phyloP scores from a whole-genome alignment of 257 asterid genomes.

The Solanum chilense region DNA sequence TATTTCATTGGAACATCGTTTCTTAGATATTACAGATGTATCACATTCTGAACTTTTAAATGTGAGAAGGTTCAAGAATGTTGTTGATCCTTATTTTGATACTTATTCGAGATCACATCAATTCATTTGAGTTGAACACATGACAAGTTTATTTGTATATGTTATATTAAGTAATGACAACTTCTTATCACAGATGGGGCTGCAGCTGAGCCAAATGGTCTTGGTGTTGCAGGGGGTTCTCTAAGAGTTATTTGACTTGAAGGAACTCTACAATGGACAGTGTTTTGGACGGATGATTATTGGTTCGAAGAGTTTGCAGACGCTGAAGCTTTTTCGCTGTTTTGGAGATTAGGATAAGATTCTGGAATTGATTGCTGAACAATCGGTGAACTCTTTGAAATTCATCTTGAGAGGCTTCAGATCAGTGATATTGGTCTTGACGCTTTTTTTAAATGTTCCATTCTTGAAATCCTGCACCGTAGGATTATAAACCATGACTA shows the following conservation, averaged over 20 bases:
- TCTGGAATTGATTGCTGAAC: constrained; percentile 37
- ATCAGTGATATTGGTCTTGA: constrained; percentile 52
- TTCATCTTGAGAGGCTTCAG: constrained; percentile 73
- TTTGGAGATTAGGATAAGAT: constrained; percentile 82
- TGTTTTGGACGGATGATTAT: constrained; percentile 62
- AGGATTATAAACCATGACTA: no score
- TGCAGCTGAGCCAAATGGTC: constrained; percentile 31
- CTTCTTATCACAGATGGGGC: constrained; percentile 30
- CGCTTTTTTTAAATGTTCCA: constrained; percentile 10
- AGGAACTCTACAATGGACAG: constrained; percentile 72
- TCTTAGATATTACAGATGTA: not conserved
- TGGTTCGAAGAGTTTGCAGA: constrained; percentile 50
- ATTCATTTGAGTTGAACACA: no score
- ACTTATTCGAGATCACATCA: no score
- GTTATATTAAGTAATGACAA: no score
- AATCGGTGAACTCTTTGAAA: constrained; percentile 35
- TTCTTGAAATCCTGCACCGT: constrained; percentile 54
- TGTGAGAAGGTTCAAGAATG: no score
- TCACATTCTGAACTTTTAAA: no score
- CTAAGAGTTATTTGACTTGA: constrained; percentile 45
- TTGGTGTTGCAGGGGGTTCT: constrained; percentile 39
- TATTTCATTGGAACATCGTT: not conserved
- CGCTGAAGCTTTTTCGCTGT: constrained; percentile 65
- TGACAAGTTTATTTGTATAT: no score
- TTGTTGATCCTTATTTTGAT: no score